Evolutionary conservation across 768 basidiomycete species (phyloP), one percentile per base, ranked within the genome.

Genomic region (Lentinula aciculospora): DNA sequence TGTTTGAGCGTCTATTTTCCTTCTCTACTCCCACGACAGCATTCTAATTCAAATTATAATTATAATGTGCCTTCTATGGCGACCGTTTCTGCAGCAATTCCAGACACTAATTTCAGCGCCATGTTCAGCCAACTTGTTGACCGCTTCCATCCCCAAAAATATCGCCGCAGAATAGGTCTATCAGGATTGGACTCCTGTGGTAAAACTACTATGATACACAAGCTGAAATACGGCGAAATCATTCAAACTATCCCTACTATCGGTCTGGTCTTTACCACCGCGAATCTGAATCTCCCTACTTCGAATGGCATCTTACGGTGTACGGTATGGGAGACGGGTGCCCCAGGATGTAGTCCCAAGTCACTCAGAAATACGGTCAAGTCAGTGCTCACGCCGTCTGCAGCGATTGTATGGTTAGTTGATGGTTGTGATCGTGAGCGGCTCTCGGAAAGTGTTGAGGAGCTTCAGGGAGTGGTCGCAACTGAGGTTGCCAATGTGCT

Each of bases 321-420:
- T 77, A 72, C 37, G 3, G 29, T 54, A 54, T 50, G 42, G 29
- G 53, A 77, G 72, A 42, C 77, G 84, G 67, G 78, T 74, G 15
- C 79, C 80, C 3, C 87, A 83, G 85, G 85, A 88, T 68, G 71
- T 84, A 57, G 86, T 86, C 63, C 57, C 63, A 3, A 83, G 83
- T 21, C 83, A 83, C 64, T 76, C 73, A 63, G 62, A 63, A 61
- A 73, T 78, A 53, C 63, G 72, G 25, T 73, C 74, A 28, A 71
- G 81, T 53, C 76, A 74, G 45, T 34, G 48, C 7, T 39, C 72
- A 27, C 39, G 73, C n/a, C 42, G 61, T 12, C 25, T 61, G 79
- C 84, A 62, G 84, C 82, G 32, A 70, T 87, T 65, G 78, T 88
- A 62, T 87, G 83, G 76, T 71, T 85, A n/a, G 80, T 88, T 29